Evolutionary conservation across 1,139 yeast genomes (phyloP), one percentile per base, ranked within the genome.

Genomic region (Arxiozyma telluris): DNA sequence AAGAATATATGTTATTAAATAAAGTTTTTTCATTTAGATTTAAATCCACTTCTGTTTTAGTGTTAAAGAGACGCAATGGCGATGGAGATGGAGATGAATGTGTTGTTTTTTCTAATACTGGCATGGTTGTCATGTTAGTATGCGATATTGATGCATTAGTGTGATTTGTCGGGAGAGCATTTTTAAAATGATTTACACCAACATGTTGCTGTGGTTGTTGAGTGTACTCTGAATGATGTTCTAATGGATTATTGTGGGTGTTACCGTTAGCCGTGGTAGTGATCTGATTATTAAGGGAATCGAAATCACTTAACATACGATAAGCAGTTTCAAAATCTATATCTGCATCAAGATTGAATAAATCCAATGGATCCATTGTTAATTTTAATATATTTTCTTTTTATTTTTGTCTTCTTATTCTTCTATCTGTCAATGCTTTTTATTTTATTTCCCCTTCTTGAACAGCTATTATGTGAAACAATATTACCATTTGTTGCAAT

Each of bases 251-350:
- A 34, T 34, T 34, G 6, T 34, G 5, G 8, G 39, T 34, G 39
- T 15, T 34, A 15, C n/a, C 12, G 8, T 12, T 34, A 12, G 17
- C 12, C 6, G n/a, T 12, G 6, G 39, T 12, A 1, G 39, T 34
- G n/a, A 34, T 34, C 3, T 12, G 39, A 18, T 21, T 34, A 21
- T 42, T 43, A 27, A 49, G 3, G 6, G 46, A 44, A 15, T 57
- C 57, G 1, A 54, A 42, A 39, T 55, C 58, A 51, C 62, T 58
- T 41, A 66, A 56, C 62, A 67, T 60, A 50, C 64, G 62, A 52
- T 67, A 68, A 7, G 71, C 71, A 3, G 71, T 68, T 51, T 68
- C 71, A 50, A 68, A 68, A 55, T 68, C 71, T 23, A 67, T 59
- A 23, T 65, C 70, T 23, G 63, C 58, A 53, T 65, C 69, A 34